Evolutionary conservation across 2,329 filamentous ascomycete species (phyloP).

Genomic region (Pseudomassariella vexata): DNA sequence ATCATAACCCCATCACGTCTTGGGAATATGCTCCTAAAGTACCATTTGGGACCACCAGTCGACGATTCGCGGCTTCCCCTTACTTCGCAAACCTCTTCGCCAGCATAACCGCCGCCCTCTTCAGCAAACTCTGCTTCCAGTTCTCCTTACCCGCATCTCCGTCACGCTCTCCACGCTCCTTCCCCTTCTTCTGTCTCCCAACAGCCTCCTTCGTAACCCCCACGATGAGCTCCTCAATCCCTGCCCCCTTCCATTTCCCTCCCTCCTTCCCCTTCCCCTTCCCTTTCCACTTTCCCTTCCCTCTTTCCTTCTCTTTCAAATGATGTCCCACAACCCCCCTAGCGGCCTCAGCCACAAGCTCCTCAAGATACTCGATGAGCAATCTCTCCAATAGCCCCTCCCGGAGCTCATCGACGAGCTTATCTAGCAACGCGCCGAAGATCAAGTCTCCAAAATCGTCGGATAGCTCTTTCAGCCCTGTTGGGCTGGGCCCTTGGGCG

Average conservation of each 20-base stretch:
- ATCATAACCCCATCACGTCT: no score
- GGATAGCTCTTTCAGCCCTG: slow-evolving; percentile 1
- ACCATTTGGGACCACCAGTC: neutral
- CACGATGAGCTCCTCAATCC: no score
- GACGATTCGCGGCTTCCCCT: slow-evolving; percentile 1
- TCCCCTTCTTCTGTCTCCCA: neutral
- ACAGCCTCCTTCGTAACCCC: no score
- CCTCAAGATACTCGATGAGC: slow-evolving; percentile 5
- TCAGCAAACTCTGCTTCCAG: slow-evolving; percentile 7
- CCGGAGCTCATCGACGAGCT: slow-evolving; percentile 4
- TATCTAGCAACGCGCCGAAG: slow-evolving; percentile 2
- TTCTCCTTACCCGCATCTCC: neutral
- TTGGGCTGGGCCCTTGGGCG: slow-evolving; percentile 2
- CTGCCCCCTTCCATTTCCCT: neutral
- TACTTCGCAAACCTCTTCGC: neutral
- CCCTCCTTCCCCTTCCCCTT: neutral
- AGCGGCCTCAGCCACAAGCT: slow-evolving; percentile 2
- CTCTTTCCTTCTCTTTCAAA: neutral
- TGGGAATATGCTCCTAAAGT: slow-evolving; percentile 5
- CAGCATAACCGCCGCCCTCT: slow-evolving; percentile 1
- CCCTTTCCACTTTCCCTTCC: neutral
- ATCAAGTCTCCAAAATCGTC: slow-evolving; percentile 4
- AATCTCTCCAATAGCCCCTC: slow-evolving; percentile 5
- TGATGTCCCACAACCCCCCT: no score
- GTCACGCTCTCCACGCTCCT: no score